Percentiles rank a stretch among this genome's conserved stretches.
Evolutionary conservation across 306 rosid genomes (phyloP).

Genomic region (Cercis canadensis): DNA sequence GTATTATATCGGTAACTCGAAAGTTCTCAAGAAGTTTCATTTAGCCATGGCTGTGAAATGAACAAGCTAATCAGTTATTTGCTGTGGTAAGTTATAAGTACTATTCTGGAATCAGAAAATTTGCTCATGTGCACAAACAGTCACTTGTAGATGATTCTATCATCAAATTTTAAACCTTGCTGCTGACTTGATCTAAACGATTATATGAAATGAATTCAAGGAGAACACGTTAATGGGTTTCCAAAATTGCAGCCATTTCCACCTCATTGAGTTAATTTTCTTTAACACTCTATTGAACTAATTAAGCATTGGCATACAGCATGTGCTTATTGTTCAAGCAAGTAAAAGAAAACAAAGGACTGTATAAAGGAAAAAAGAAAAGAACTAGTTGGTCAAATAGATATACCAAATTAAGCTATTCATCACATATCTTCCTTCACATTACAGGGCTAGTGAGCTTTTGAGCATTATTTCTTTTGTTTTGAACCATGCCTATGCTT

Average conservation of each 20-base stretch:
- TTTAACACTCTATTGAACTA: neutral
- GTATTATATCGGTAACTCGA: too few species aligned
- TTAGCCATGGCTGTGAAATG: too few species aligned
- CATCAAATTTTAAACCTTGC: neutral
- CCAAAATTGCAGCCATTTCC: too few species aligned
- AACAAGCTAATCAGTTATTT: too few species aligned
- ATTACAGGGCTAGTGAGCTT: slow-evolving; percentile 38
- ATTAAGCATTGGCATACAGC: slow-evolving; percentile 14
- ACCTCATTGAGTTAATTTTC: neutral
- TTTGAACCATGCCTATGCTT: slow-evolving; percentile 42
- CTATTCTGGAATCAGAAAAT: neutral
- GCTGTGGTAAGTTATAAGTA: too few species aligned
- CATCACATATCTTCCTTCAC: slow-evolving; percentile 40
- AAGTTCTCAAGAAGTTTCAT: too few species aligned
- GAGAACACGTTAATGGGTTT: neutral
- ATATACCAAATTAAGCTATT: too few species aligned
- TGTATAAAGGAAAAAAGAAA: slow-evolving; percentile 23
- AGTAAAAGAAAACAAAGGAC: slow-evolving; percentile 1
- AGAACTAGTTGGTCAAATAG: neutral
- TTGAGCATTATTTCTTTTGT: slow-evolving; percentile 47
- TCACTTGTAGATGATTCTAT: neutral
- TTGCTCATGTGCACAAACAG: neutral
- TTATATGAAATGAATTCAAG: neutral
- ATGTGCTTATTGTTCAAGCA: slow-evolving; percentile 19
- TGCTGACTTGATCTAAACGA: neutral